Conservation (phyloP, 2,329 filamentous ascomycete species). For the Diplocarpon mali region DNA sequence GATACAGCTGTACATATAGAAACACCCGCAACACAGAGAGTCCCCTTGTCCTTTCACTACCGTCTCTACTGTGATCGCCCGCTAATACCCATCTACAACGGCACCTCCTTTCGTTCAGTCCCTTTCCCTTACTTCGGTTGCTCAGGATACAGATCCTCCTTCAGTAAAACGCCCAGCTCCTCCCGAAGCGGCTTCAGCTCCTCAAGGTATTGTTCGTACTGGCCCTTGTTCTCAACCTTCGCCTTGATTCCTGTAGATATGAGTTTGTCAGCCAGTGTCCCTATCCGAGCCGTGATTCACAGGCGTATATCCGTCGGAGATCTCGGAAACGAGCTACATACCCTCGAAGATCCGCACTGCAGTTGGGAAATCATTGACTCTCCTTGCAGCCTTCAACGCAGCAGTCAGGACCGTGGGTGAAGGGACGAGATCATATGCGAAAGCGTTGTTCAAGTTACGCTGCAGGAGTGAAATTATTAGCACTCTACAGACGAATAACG, state of each 20-base stretch:
- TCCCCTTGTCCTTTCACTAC: conserved; percentile 8
- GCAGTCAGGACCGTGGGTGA: conserved; percentile 83
- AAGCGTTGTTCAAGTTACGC: conserved; percentile 98
- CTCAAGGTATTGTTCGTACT: conserved; percentile 93
- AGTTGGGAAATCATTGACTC: conserved; percentile 97
- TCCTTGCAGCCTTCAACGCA: conserved; percentile 83
- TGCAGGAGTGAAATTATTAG: conserved; percentile 30
- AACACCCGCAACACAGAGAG: conserved; percentile 20
- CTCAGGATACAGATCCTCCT: conserved; percentile 84
- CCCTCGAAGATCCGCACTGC: conserved; percentile 98
- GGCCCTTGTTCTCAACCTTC: conserved; percentile 96
- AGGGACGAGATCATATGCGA: conserved; percentile 98
- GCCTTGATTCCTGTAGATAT: conserved; percentile 75
- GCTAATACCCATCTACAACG: conserved; percentile 19
- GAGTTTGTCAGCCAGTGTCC: conserved; percentile 10
- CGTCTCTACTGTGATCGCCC: conserved; percentile 12
- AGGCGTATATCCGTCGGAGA: conserved; percentile 1
- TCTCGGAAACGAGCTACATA: conserved; percentile 36
- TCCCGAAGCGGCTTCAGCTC: conserved; percentile 88
- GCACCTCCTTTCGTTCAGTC: conserved; percentile 8
- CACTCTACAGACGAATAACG: conserved; percentile 11
- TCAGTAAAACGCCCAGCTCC: conserved; percentile 83
- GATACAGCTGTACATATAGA: conserved; percentile 27
- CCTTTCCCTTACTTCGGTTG: conserved; percentile 20
- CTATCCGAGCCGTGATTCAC: not conserved